phyloP scores from a whole-genome alignment of 1,284 basidiomycete species.

The Sparassis latifolia region DNA sequence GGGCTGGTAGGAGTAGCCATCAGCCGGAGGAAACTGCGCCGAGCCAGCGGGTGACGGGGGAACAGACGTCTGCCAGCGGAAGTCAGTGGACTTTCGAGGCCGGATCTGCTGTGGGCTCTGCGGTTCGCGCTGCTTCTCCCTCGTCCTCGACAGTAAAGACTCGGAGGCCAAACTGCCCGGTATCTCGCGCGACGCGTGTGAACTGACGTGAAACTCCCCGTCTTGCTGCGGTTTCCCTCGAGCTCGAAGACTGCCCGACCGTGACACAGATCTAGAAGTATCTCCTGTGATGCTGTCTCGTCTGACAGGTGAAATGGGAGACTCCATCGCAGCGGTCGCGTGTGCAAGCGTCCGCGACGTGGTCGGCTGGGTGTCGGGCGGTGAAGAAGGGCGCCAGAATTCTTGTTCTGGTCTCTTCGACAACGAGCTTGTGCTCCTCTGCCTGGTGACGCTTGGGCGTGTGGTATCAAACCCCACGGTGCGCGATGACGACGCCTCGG shows the following conservation, averaged over 20 bases:
- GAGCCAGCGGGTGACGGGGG: background rate
- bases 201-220: slow-evolving; percentile 7
- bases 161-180: background rate
- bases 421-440: slow-evolving; percentile 16
- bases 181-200: slow-evolving; percentile 4
- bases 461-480: background rate
- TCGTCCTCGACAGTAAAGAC: background rate
- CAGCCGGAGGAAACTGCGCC: slow-evolving; percentile 4
- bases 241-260: slow-evolving; percentile 13
- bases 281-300: slow-evolving; percentile 10
- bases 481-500: background rate
- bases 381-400: slow-evolving; percentile 13
- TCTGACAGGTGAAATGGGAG: slow-evolving; percentile 11
- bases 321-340: slow-evolving; percentile 14
- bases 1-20: slow-evolving; percentile 10
- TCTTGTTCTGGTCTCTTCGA: slow-evolving; percentile 15
- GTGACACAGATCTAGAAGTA: slow-evolving; percentile 9
- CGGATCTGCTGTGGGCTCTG: slow-evolving; percentile 9
- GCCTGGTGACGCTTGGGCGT: slow-evolving; percentile 10
- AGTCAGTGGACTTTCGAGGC: slow-evolving; percentile 11
- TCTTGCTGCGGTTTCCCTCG: slow-evolving; percentile 9
- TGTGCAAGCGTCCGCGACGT: slow-evolving; percentile 19
- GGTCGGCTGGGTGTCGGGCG: slow-evolving; percentile 8
- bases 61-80: background rate
- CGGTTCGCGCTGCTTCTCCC: slow-evolving; percentile 8